phyloP scores from a whole-genome alignment of 345 rosid species.

The Eucalyptus sideroxylon region DNA sequence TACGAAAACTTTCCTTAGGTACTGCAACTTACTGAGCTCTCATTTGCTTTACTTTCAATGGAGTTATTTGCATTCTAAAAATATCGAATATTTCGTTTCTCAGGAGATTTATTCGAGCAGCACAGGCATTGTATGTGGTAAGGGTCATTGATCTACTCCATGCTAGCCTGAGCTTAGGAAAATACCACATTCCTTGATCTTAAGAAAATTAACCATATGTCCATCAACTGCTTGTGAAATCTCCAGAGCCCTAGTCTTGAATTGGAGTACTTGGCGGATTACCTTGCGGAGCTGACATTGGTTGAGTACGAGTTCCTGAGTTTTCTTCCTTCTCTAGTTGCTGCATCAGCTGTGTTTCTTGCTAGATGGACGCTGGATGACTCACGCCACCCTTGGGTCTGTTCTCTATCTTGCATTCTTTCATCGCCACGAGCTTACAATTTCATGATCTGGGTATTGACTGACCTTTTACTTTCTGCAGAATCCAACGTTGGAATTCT shows the following conservation, averaged over 20 bases:
- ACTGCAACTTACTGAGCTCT: not conserved
- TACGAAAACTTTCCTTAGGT: slow-evolving; percentile 86
- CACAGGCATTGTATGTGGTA: slow-evolving; percentile 71
- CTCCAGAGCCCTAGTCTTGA: slow-evolving; percentile 69
- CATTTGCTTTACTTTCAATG: not conserved
- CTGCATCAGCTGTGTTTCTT: slow-evolving; percentile 90
- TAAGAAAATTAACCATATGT: not conserved
- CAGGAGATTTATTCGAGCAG: slow-evolving; percentile 92
- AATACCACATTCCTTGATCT: not conserved
- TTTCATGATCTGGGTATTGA: not conserved
- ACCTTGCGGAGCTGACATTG: slow-evolving; percentile 70
- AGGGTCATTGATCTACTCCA: not conserved
- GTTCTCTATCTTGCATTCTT: not conserved
- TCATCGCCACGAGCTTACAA: not conserved
- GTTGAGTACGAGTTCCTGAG: slow-evolving; percentile 50
- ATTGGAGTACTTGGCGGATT: slow-evolving; percentile 66
- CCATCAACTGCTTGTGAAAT: not conserved
- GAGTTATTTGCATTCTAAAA: not conserved
- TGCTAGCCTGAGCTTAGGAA: not conserved
- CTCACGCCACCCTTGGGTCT: slow-evolving; percentile 81
- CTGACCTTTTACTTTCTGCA: not conserved
- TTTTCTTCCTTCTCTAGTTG: slow-evolving; percentile 66
- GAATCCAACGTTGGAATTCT: slow-evolving; percentile 78
- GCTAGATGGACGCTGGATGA: slow-evolving; percentile 89
- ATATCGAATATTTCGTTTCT: not conserved